A percentile compares a stretch with the other conserved stretches of the same genome.
phyloP scores from a whole-genome alignment of 345 rosid genomes.

The Sapria himalayana region DNA sequence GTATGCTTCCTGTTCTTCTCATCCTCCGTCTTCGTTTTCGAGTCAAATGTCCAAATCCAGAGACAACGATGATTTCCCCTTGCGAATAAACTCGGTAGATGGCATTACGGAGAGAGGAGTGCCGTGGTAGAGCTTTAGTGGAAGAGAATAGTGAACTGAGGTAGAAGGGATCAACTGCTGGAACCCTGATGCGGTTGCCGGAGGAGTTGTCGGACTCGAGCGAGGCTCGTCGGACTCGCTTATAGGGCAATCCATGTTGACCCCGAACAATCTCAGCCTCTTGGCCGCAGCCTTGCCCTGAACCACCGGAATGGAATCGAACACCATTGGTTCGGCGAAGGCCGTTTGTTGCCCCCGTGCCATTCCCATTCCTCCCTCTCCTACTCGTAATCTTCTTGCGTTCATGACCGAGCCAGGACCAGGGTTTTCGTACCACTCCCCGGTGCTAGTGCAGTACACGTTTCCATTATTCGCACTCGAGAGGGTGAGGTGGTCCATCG shows the following conservation, averaged over 20 bases:
- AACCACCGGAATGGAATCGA: constrained; percentile 44
- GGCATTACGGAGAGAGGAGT: constrained; percentile 10
- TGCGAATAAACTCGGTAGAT: constrained; percentile 14
- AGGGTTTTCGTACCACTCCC: constrained; percentile 9
- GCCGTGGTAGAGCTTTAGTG: constrained; percentile 22
- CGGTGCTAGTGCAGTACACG: too few relatives aligned
- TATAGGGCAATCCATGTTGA: constrained; percentile 72
- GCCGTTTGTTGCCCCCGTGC: constrained; percentile 2
- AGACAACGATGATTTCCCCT: constrained; percentile 27
- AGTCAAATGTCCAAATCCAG: constrained; percentile 25
- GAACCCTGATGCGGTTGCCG: constrained; percentile 8
- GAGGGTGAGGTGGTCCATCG: constrained; percentile 9
- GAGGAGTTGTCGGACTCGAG: constrained; percentile 7
- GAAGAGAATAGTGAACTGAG: constrained; percentile 13
- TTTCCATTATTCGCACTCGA: constrained; percentile 5
- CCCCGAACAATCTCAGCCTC: constrained; percentile 76
- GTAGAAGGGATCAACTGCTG: too few relatives aligned
- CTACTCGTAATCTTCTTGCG: constrained; percentile 11
- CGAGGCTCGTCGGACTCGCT: constrained; percentile 14
- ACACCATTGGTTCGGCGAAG: constrained; percentile 17
- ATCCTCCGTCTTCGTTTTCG: neutral
- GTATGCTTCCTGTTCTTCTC: too few relatives aligned
- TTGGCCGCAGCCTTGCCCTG: constrained; percentile 42
- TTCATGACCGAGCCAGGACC: constrained; percentile 14
- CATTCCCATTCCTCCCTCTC: constrained; percentile 12